These are phyloP conservation scores for Adansonia digitata DNA, from an alignment of 345 rosid species.

Conservation along the genomic window DNA sequence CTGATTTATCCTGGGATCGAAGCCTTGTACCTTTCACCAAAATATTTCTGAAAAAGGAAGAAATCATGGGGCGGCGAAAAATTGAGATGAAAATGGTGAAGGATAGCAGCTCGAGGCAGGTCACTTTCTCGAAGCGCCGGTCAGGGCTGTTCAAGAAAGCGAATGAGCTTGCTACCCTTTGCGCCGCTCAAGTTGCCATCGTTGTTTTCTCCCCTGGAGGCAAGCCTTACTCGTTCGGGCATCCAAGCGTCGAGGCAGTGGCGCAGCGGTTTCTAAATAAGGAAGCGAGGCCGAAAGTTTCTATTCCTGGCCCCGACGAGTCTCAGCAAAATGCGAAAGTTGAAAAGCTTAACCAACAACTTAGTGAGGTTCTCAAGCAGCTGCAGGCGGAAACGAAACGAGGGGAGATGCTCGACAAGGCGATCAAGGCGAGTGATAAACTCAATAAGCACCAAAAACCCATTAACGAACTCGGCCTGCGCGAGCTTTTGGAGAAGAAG, in stretches of 20 bases:
- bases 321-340: not conserved
- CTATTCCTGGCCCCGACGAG: not conserved
- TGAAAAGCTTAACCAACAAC: conserved; percentile 9
- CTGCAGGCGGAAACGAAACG: conserved; percentile 16
- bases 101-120: conserved; percentile 53
- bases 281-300: not conserved
- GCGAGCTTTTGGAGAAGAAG: conserved; percentile 10
- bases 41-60: not conserved
- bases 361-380: conserved; percentile 1
- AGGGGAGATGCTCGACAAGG: conserved; percentile 5
- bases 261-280: conserved; percentile 33
- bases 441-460: not conserved
- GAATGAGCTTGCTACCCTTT: conserved; percentile 48
- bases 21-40: not conserved
- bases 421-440: not conserved
- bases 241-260: conserved; percentile 50
- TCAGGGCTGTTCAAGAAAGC: conserved; percentile 69
- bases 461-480: conserved; percentile 1
- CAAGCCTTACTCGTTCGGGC: conserved; percentile 62
- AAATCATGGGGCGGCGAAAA: conserved; percentile 54
- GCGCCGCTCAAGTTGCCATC: conserved; percentile 48
- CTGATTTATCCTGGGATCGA: not conserved
- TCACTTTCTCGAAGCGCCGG: conserved; percentile 65
- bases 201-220: conserved; percentile 71
- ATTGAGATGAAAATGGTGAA: conserved; percentile 59